Evolutionary conservation across 2,329 filamentous ascomycete species (phyloP).

Genomic region (Coniochaeta sp.): DNA sequence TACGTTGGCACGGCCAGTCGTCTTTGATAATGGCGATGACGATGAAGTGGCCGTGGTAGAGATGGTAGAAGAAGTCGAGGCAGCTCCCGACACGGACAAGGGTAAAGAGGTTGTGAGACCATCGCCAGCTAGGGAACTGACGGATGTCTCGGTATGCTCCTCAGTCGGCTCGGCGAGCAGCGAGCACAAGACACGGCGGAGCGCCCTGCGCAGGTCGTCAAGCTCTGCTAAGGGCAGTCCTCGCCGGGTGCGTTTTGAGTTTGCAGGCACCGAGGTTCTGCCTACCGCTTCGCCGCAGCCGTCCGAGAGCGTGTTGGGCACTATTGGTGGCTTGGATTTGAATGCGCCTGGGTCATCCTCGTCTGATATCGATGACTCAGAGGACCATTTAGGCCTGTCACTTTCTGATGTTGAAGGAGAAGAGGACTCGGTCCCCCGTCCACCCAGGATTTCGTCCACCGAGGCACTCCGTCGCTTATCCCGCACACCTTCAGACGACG

Average conservation of each 20-base stretch:
- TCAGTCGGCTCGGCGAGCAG: conserved; percentile 47
- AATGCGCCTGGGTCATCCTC: conserved; percentile 10
- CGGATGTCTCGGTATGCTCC: conserved; percentile 38
- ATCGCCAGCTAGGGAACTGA: conserved; percentile 28
- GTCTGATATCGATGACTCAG: conserved; percentile 12
- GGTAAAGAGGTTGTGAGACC: conserved; percentile 9
- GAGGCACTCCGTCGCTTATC: conserved; percentile 27
- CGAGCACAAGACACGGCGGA: conserved; percentile 37
- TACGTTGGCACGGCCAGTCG: background rate
- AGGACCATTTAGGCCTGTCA: conserved; percentile 17
- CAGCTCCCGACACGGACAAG: conserved; percentile 1
- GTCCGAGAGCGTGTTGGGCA: conserved; percentile 2
- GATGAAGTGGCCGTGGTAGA: background rate
- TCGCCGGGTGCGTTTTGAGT: conserved; percentile 56
- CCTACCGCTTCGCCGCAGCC: conserved; percentile 43
- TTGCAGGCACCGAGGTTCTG: conserved; percentile 52
- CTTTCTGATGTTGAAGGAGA: conserved; percentile 21
- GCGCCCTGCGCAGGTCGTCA: conserved; percentile 50
- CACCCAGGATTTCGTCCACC: conserved; percentile 27
- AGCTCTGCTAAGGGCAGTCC: conserved; percentile 46
- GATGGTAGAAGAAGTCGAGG: background rate
- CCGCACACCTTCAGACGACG: conserved; percentile 26
- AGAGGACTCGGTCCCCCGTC: conserved; percentile 23
- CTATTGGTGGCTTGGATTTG: conserved; percentile 1
- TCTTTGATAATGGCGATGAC: background rate